Base-by-base conservation (phyloP, 306 rosid genomes). In the Lagenaria siceraria region DNA sequence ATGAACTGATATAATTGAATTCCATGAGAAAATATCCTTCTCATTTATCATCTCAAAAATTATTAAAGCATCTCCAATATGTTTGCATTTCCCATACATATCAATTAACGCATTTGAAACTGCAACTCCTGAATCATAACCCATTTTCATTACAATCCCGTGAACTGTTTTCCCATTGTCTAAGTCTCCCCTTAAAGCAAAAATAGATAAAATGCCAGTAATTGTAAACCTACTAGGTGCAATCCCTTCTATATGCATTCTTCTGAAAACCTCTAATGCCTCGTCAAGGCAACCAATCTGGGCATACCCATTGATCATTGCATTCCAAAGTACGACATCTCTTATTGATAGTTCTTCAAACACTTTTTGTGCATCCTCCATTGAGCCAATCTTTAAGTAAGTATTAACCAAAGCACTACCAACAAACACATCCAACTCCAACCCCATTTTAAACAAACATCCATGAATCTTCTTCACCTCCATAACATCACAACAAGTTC, bases 291-390 rank as follows among this genome's bases (percentile, higher is more conserved):
- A 49, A 55, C 93, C 95, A 81, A 89, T 92, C 80, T 86, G 86
- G 3, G 86, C 85, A 82, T 84, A 86, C 75, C 96, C 96, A 84
- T 84, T 91, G 68, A 94, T 84, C 96, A 94, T 85, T 0, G 98
- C 87, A 43, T 91, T 94, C 96, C 96, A 91, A 31, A 91, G 89
- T 81, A 92, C 98, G 29, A 89, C 88, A 80, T 91, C 98, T 81
- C 83, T 89, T 22, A 80, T 84, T 8, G 93, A 84, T 84, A 94
- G 79, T 84, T 85, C 91, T 61, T 83, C 87, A 38, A 94, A 94
- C 85, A 87, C 82, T 62, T 83, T 78, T 31, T 79, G 84, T 10
- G 98, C 98, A 31, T 91, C 91, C 79, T 58, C 79, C 80, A 87
- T 81, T 59, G 78, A 79, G 54, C 86, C 83, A 42, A 83, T 81